Evolutionary conservation across 1,284 basidiomycete species (phyloP), one percentile per base, ranked within the genome.

Genomic region (Thecaphora thlaspeos): DNA sequence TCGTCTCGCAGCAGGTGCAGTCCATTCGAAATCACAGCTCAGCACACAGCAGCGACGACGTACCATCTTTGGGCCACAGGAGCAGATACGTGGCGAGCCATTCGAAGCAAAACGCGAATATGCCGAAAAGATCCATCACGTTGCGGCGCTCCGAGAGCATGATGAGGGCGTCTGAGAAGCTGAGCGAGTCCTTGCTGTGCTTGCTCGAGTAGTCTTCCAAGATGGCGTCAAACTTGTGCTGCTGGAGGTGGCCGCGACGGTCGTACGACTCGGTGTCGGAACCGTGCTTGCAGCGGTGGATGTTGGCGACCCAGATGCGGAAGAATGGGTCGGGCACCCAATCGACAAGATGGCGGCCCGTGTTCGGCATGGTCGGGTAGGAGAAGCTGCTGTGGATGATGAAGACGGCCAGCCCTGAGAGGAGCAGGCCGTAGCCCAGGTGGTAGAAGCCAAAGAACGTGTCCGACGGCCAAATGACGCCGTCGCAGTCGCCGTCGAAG

Each of bases 381-480:
- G 56, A 64, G 28, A 70, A 65, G 19, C 73, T 59, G 40, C 46
- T 46, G 68, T 83, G 81, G 41, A 83, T 75, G 48, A 82, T 70
- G 56, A 78, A 61, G 43, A 70, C 70, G 24, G 81, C 76, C 28
- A 82, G 46, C 14, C 79, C 47, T 51, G 76, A 71, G 51, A 83
- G 75, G 48, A 82, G 51, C 44, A 82, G 34, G 48, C 79, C 79
- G 73, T 81, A 83, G 7, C 81, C 80, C 21, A 83, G 78, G 41
- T 76, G 75, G 48, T 78, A 75, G 64, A 82, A 81, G 8, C 79
- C 80, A 78, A 61, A 82, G 81, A 83, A 82, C 69, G 83, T 84
- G 67, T 84, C 82, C 21, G 22, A 62, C 3, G 83, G 83, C 81
- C 82, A 84, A 50, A 84, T 82, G 36, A 83, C 72, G n/a, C 83